Evolutionary conservation across 768 basidiomycete species (phyloP).

Genomic region (Punctularia strigosozonata): DNA sequence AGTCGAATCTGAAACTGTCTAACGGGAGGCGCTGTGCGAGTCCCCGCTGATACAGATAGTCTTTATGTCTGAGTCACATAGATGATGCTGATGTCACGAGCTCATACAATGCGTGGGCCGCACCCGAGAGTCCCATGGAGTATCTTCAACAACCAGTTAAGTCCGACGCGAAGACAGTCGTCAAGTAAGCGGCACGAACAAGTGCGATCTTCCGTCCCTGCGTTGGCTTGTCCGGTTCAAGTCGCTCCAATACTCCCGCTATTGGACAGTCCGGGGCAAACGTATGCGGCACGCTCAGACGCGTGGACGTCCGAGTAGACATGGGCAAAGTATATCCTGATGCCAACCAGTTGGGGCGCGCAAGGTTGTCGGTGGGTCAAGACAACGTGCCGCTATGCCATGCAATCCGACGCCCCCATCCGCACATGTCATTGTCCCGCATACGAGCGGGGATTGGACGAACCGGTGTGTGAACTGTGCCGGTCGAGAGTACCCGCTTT

Average conservation of each 20-base stretch:
- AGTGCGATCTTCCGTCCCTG: slow-evolving; percentile 52
- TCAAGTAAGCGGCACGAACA: slow-evolving; percentile 27
- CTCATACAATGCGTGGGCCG: slow-evolving; percentile 11
- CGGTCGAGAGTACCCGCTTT: no score
- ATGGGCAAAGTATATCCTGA: no score
- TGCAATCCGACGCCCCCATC: no score
- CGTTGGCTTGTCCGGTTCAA: slow-evolving; percentile 35
- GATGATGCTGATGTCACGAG: neutral
- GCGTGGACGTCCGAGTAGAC: slow-evolving; percentile 1
- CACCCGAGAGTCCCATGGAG: slow-evolving; percentile 75
- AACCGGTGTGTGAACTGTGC: no score
- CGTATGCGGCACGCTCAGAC: neutral
- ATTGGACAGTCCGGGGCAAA: slow-evolving; percentile 28
- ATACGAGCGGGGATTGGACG: no score
- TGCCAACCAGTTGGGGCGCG: no score
- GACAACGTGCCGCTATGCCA: no score
- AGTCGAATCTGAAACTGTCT: slow-evolving; percentile 83
- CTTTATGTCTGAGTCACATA: slow-evolving; percentile 52
- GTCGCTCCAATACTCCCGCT: slow-evolving; percentile 52
- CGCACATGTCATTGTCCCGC: no score
- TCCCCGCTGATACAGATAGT: slow-evolving; percentile 72
- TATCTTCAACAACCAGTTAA: slow-evolving; percentile 33
- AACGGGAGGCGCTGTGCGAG: slow-evolving; percentile 53
- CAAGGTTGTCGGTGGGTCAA: no score
- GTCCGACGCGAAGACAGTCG: slow-evolving; percentile 10